Evolutionary conservation across 106 monocot species (phyloP), one percentile per base, ranked within the genome.

Genomic region (Vanilla planifolia): DNA sequence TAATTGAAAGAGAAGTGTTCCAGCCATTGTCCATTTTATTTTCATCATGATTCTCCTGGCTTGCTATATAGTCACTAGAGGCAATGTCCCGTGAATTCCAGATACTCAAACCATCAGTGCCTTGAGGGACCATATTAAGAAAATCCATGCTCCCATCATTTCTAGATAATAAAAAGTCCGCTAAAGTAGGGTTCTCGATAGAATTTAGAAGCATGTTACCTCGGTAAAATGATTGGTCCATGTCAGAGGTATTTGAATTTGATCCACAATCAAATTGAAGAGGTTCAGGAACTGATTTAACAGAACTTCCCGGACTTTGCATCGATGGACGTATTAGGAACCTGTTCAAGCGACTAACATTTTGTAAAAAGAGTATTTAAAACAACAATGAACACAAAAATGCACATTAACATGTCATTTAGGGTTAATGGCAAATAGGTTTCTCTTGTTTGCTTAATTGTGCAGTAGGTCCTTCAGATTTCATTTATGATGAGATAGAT

Each of bases 181-280:
- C 63, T 15, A 82, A 41, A 22, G 57, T 66, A 16, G 43, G 65
- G 17, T 51, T 51, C 14, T 74, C 72, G 6, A 40, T 61, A 32
- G 56, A 50, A 66, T 62, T 61, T 62, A 58, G 35, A 61, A 69
- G 33, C 16, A 67, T 43, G 30, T 57, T 74, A 59, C 43, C 35
- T 66, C 73, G 72, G 34, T 40, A 61, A 51, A 62, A 40, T 64
- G 76, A 60, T 21, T 73, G 76, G 42, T 77, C 76, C 67, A 72
- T 67, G 6, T 8, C 33, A 46, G 60, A 55, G 30, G 13, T 70
- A 33, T 37, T 70, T 16, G 73, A 70, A 51, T 24, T 42, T 41
- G 81, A 69, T 22, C 28, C 68, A 55, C 64, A 45, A 14, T 70
- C 73, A 65, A 73, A 69, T 43, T 68, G 75, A 60, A 81, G 59